phyloP scores from a whole-genome alignment of 345 rosid genomes.

The Brassica juncea region DNA sequence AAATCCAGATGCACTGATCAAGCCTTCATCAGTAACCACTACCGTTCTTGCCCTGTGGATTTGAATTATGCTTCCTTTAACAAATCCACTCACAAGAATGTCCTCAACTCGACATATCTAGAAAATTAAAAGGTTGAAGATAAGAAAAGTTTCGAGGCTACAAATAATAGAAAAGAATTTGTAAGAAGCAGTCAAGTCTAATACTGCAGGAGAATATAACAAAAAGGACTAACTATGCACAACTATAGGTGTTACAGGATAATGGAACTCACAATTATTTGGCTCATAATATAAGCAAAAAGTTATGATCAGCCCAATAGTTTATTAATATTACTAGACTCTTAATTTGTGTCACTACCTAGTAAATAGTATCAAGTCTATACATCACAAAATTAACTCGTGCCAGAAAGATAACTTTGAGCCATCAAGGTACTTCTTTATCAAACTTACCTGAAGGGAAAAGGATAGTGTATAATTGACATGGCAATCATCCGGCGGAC shows the following conservation, averaged over 20 bases:
- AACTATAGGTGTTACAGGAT: background rate
- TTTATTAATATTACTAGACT: conserved; percentile 1
- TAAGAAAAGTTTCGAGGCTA: background rate
- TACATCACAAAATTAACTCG: conserved; percentile 11
- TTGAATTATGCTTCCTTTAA: conserved; percentile 92
- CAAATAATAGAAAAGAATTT: conserved; percentile 2
- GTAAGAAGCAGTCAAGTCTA: conserved; percentile 21
- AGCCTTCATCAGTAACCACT: conserved; percentile 63
- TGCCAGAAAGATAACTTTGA: conserved; percentile 10
- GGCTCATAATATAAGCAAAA: conserved; percentile 22
- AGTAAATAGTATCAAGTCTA: background rate
- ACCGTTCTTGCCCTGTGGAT: conserved; percentile 89
- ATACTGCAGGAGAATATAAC: conserved; percentile 8
- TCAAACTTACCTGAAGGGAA: conserved; percentile 76
- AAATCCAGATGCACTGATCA: conserved; percentile 80
- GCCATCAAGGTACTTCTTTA: conserved; percentile 30
- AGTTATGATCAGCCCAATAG: conserved; percentile 10
- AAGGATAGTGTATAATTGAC: conserved; percentile 87
- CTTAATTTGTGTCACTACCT: background rate
- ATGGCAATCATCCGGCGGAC: conserved; percentile 99
- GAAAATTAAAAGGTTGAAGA: conserved; percentile 16
- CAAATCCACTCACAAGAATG: conserved; percentile 78
- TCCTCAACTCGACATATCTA: conserved; percentile 98
- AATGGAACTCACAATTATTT: background rate
- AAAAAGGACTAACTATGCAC: background rate